Base-by-base conservation (phyloP, 768 basidiomycete species). In the Boletus tylopilopsis region DNA sequence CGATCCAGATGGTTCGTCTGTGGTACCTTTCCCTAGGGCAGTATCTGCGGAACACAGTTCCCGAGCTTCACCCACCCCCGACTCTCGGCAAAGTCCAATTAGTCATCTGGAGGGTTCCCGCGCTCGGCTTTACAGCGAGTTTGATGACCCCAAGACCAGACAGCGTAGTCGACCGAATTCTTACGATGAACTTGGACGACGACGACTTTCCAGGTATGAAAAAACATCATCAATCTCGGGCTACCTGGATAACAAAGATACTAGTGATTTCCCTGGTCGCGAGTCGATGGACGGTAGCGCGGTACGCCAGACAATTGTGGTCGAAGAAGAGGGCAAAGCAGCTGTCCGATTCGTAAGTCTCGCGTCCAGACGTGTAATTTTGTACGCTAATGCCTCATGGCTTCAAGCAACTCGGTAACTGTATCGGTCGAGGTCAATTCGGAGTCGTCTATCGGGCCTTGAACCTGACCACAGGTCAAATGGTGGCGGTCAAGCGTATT, bases 401-500 rank as follows among this genome's bases (percentile, higher is more conserved):
- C 37, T 47, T 57, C 25, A 63, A 97, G 95, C 93, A 95, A 94
- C 77, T 99, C 18, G 95, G 95, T 25, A 94, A 96, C 68, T 94
- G 92, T 66, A 95, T 99, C 55, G 95, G 95, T 2, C 84, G 90
- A 42, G 95, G 95, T 8, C 95, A 98, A 72, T 98, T 97, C 67
- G 95, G 95, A 24, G 82, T 93, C 9, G 95, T 98, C 6, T 97
- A 95, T 67, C 83, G 92, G 13, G 94, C 95, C 12, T 76, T 99
- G 50, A 94, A 99, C 66, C 72, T 97, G 66, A 87, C 87, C 54
- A 94, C 88, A 2, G 95, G 95, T 15, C 90, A 95, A 68, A 95
- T 91, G 82, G 94, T 95, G n/a, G 95, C 95, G n/a, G 92, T 98
- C 44, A 99, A 99, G 72, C 85, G 92, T 25, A 95, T 99, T 59